phyloP scores from a whole-genome alignment of 2,329 filamentous ascomycete species.

The Microdochium paspali region DNA sequence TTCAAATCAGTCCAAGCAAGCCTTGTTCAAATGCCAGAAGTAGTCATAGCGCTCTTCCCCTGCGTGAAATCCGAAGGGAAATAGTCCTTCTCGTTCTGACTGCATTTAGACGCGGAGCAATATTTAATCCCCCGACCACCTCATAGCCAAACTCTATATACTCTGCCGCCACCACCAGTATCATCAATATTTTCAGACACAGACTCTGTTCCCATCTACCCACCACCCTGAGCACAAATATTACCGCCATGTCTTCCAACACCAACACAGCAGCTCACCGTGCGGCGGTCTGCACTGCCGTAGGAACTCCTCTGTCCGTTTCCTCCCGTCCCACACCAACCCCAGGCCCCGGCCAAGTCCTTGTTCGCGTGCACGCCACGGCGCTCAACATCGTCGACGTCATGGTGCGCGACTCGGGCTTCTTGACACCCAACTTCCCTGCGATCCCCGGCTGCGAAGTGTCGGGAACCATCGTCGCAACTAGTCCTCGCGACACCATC shows the following conservation, averaged over 20 bases:
- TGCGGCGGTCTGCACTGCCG: background rate
- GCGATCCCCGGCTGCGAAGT: background rate
- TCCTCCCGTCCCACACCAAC: background rate
- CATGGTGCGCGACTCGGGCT: background rate
- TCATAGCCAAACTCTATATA: no score
- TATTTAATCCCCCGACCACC: no score
- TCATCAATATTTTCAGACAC: no score
- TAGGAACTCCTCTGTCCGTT: background rate
- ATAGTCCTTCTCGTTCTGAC: no score
- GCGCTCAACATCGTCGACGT: background rate
- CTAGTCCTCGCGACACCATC: background rate
- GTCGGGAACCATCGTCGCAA: background rate
- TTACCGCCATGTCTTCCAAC: background rate
- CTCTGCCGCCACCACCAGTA: no score
- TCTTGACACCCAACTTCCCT: background rate
- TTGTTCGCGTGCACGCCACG: background rate
- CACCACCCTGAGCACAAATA: background rate
- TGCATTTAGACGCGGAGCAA: no score
- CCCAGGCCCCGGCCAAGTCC: background rate
- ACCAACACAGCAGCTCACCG: background rate
- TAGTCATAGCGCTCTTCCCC: no score
- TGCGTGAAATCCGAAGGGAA: no score
- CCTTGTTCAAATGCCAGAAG: no score
- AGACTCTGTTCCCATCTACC: no score
- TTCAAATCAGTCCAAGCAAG: no score